These are phyloP conservation scores for Debaryomyces coudertii DNA, from an alignment of 1,139 yeast species.

Conservation along the genomic window DNA sequence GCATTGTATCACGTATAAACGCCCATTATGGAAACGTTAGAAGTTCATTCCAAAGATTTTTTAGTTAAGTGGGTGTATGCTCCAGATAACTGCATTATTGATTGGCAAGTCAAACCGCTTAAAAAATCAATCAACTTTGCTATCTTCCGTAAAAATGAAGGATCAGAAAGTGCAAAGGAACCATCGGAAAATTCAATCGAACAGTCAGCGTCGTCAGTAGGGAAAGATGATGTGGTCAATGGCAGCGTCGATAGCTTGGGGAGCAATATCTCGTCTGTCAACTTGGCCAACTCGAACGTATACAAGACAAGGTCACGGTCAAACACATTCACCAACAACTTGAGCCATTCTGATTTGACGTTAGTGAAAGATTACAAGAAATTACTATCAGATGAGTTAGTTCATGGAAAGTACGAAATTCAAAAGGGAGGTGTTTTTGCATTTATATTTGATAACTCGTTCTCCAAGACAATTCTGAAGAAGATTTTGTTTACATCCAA, in stretches of 20 bases:
- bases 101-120: constrained; percentile 83
- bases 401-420: constrained; percentile 64
- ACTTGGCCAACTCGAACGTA: constrained; percentile 21
- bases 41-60: constrained; percentile 85
- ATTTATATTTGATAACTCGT: constrained; percentile 88
- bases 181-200: not conserved
- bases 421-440: constrained; percentile 72
- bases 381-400: constrained; percentile 58
- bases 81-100: constrained; percentile 64
- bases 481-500: constrained; percentile 71
- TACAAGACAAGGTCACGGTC: constrained; percentile 42
- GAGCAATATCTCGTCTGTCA: constrained; percentile 11
- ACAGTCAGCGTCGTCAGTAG: constrained; percentile 7
- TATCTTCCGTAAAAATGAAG: constrained; percentile 51
- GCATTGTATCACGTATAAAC: not conserved
- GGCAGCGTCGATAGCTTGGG: constrained; percentile 4
- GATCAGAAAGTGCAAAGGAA: constrained; percentile 13
- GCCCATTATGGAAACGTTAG: constrained; percentile 73
- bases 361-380: constrained; percentile 48
- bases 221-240: constrained; percentile 8
- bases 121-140: constrained; percentile 80
- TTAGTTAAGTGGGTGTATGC: constrained; percentile 89
- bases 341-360: constrained; percentile 41
- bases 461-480: constrained; percentile 83
- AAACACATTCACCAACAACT: constrained; percentile 35